These are phyloP conservation scores for Drosera spatulata DNA, from an alignment of 179 eudicot genomes.

Conservation along the genomic window DNA sequence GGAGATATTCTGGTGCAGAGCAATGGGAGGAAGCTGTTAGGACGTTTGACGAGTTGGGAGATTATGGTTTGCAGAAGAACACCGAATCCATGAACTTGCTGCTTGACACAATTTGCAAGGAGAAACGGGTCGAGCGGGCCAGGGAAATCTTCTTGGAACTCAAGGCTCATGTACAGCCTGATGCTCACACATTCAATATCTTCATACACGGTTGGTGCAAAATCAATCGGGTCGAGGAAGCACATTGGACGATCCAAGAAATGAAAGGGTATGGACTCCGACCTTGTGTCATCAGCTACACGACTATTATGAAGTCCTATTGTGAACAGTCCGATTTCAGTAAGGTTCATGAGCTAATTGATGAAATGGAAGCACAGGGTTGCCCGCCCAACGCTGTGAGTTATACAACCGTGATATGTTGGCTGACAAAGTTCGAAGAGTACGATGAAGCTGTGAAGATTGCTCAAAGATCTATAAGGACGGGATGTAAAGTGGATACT, in stretches of 20 bases:
- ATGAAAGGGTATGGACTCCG: conserved; percentile 73
- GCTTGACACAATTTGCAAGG: conserved; percentile 91
- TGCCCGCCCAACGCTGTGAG: conserved; percentile 77
- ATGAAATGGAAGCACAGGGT: conserved; percentile 56
- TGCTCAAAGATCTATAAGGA: conserved; percentile 36
- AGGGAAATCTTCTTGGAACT: conserved; percentile 64
- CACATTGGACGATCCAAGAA: conserved; percentile 82
- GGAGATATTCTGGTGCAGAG: conserved; percentile 73
- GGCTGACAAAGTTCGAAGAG: conserved; percentile 45
- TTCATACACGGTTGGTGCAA: conserved; percentile 95
- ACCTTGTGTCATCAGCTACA: conserved; percentile 84
- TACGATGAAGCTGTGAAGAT: conserved; percentile 50
- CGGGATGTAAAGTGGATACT: conserved; percentile 59
- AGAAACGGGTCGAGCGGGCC: conserved; percentile 65
- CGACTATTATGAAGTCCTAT: conserved; percentile 67
- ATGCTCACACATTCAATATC: conserved; percentile 67
- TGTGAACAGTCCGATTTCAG: conserved; percentile 43
- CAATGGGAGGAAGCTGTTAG: conserved; percentile 57
- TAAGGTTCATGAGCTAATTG: conserved; percentile 60
- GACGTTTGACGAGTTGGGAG: conserved; percentile 56
- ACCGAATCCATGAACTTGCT: conserved; percentile 75
- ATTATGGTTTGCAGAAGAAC: conserved; percentile 58
- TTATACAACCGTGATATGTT: conserved; percentile 60
- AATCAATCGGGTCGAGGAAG: conserved; percentile 72
- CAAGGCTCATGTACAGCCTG: conserved; percentile 55